These are phyloP conservation scores for Edaphochlamys debaryana DNA, from an alignment of 139 green algal genomes.

Conservation along the genomic window DNA sequence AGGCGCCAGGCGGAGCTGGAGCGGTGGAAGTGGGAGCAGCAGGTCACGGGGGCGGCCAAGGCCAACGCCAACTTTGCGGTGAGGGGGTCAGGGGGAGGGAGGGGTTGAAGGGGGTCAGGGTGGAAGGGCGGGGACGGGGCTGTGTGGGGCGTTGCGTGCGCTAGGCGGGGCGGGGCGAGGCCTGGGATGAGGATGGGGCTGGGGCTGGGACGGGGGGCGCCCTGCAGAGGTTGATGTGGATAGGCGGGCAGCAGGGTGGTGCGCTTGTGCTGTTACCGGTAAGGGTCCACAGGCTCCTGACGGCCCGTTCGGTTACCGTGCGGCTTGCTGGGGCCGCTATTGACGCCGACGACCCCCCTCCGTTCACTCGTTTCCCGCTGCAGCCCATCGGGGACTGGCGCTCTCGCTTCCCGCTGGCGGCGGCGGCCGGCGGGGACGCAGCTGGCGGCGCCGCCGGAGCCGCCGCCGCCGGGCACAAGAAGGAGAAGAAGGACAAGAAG, in stretches of 20 bases:
- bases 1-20: slow-evolving; percentile 64
- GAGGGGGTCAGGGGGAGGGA: neutral
- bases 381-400: slow-evolving; percentile 34
- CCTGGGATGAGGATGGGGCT: too few relatives aligned
- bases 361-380: too few relatives aligned
- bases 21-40: slow-evolving; percentile 74
- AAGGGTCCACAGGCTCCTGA: too few relatives aligned
- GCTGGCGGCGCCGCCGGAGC: neutral
- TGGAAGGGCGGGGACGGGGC: neutral
- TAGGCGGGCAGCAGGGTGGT: too few relatives aligned
- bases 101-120: neutral
- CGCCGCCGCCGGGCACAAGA: neutral
- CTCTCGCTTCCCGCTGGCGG: slow-evolving; percentile 15
- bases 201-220: too few relatives aligned
- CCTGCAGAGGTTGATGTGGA: too few relatives aligned
- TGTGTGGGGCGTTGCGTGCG: neutral
- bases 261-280: too few relatives aligned
- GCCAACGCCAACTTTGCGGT: slow-evolving; percentile 79
- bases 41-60: slow-evolving; percentile 53
- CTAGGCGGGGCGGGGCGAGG: too few relatives aligned
- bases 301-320: too few relatives aligned
- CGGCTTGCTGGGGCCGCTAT: too few relatives aligned
- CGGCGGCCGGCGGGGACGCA: neutral
- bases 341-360: too few relatives aligned
- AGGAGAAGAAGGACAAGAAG: slow-evolving; percentile 7